Evolutionary conservation across 306 rosid species (phyloP), one percentile per base, ranked within the genome.

Genomic region (Cicer chorassanicum): DNA sequence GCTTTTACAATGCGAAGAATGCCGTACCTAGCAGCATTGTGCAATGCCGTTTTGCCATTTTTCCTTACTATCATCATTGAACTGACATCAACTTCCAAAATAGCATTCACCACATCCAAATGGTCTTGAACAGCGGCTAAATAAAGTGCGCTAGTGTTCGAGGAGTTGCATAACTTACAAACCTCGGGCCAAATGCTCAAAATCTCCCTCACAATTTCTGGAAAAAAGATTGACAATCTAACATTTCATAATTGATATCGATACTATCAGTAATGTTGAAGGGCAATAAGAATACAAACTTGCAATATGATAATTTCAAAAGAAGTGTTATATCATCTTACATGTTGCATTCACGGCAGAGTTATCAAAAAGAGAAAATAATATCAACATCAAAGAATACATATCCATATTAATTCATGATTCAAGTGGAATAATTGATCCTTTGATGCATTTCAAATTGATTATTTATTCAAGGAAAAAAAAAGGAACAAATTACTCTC

Each of bases 1-100:
- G 85, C 72, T 75, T 86, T 87, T 15, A 73, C 97, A n/a, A 89
- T 85, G 48, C 53, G 76, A 59, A 87, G 80, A 48, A 62, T 66
- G 60, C 94, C 97, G 56, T 93, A 93, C 78, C 98, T 84, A 73
- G 82, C 94, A 64, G 96, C 90, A 68, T 77, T 87, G 68, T 93
- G 98, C 85, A 93, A 84, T 0, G 97, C 96, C 8, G 98, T 93
- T 79, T 93, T 93, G 13, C 98, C 98, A 34, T 93, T 93, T 85
- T 88, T 93, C 82, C 98, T 91, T 63, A 91, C 92, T 10, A 88
- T 88, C 87, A 75, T 59, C 86, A 84, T 62, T 61, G 96, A 81
- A 77, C 86, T 76, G 18, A 60, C 81, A 84, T 93, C 92, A 6
- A 78, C 90, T 75, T 88, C 97, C 85, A 93, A 77, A 79, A 93